These are phyloP conservation scores for Mortierella sp. DNA, from an alignment of 371 early-diverging fungal genomes.

Conservation along the genomic window DNA sequence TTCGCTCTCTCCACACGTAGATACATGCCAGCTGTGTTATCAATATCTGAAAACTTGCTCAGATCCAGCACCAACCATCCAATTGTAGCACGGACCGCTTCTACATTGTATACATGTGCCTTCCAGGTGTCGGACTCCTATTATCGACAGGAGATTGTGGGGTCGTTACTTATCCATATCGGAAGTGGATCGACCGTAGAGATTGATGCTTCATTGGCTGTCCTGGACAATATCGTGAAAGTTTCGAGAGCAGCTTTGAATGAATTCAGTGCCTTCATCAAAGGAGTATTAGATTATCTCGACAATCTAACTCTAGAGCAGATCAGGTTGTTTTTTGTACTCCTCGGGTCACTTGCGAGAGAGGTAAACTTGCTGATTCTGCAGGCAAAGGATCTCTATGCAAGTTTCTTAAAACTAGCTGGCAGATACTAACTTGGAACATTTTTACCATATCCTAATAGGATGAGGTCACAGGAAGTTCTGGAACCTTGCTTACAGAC, in stretches of 20 bases:
- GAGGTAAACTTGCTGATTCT: constrained; percentile 58
- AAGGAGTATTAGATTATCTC: constrained; percentile 83
- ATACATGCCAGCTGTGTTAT: constrained; percentile 71
- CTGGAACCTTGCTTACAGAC: constrained; percentile 69
- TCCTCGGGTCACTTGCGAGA: constrained; percentile 76
- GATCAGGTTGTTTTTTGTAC: constrained; percentile 76
- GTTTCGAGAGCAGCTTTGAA: constrained; percentile 63
- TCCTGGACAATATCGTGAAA: constrained; percentile 68
- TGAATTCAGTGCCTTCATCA: constrained; percentile 78
- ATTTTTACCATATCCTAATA: not conserved
- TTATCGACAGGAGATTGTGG: constrained; percentile 84
- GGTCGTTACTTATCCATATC: constrained; percentile 83
- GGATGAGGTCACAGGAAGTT: constrained; percentile 38
- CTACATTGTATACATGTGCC: constrained; percentile 63
- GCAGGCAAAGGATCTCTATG: not conserved
- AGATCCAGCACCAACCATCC: constrained; percentile 66
- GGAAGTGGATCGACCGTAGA: constrained; percentile 80
- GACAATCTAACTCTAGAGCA: constrained; percentile 77
- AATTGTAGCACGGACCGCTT: constrained; percentile 62
- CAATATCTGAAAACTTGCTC: constrained; percentile 73
- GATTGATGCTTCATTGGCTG: constrained; percentile 74
- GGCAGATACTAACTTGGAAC: not conserved
- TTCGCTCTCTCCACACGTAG: constrained; percentile 13
- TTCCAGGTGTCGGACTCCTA: constrained; percentile 73
- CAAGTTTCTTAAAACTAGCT: not conserved